A percentile compares a stretch with the other conserved stretches of the same genome.
These are phyloP conservation scores for Pythium folliculosum DNA, from an alignment of 352 stramenopile species.

Conservation along the genomic window DNA sequence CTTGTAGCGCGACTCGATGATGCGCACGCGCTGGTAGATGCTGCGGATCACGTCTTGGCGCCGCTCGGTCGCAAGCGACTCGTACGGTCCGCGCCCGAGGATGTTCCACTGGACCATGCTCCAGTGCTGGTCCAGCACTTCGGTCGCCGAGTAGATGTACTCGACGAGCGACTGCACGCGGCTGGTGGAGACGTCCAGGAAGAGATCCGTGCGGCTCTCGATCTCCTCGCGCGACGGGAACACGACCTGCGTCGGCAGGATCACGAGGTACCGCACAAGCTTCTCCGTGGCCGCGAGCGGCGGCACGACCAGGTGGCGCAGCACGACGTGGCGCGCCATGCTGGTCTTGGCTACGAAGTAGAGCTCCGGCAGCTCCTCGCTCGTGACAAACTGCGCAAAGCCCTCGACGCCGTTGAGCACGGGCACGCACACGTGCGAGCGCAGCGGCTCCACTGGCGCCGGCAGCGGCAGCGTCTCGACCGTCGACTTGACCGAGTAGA, in stretches of 20 bases:
- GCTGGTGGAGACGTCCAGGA: constrained; percentile 72
- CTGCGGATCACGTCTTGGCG: constrained; percentile 69
- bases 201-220: constrained; percentile 71
- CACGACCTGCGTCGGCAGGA: constrained; percentile 73
- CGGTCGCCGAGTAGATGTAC: constrained; percentile 82
- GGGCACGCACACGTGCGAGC: constrained; percentile 58
- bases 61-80: constrained; percentile 61
- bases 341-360: constrained; percentile 87
- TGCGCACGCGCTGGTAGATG: constrained; percentile 69
- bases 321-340: constrained; percentile 65
- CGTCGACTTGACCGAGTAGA: constrained; percentile 64
- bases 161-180: constrained; percentile 75
- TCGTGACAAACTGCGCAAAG: constrained; percentile 77
- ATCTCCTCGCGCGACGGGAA: constrained; percentile 82
- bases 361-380: constrained; percentile 79
- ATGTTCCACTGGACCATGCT: constrained; percentile 90
- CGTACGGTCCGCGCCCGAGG: constrained; percentile 72
- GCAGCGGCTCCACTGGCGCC: constrained; percentile 49
- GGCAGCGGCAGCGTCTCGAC: constrained; percentile 58
- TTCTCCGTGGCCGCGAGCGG: constrained; percentile 66
- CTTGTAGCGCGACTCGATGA: constrained; percentile 76
- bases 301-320: constrained; percentile 70
- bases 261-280: constrained; percentile 72
- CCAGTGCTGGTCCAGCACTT: constrained; percentile 81
- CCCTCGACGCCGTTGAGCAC: constrained; percentile 70